These are phyloP conservation scores for Taiozyma sp. DNA, from an alignment of 1,139 yeast species.

Conservation along the genomic window DNA sequence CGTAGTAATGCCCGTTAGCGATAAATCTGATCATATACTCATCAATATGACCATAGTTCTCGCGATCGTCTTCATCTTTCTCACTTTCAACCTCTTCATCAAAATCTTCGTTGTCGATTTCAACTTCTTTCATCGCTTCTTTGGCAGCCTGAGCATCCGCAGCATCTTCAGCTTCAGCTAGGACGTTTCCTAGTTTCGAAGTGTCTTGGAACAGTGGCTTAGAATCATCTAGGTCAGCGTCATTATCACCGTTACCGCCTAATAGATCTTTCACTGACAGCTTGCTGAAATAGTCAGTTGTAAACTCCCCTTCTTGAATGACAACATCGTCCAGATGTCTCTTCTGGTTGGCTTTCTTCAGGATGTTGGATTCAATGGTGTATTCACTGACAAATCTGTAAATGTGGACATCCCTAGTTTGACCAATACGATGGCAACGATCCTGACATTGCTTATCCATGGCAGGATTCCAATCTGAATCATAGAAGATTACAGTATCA, in stretches of 20 bases:
- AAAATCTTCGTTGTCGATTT: conserved; percentile 59
- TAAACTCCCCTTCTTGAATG: conserved; percentile 97
- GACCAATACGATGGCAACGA: conserved; percentile 98
- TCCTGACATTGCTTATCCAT: conserved; percentile 99
- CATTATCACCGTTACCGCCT: conserved; percentile 52
- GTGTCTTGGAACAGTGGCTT: conserved; percentile 32
- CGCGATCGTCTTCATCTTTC: conserved; percentile 51
- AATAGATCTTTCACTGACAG: conserved; percentile 85
- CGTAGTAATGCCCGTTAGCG: conserved; percentile 72
- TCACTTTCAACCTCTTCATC: conserved; percentile 25
- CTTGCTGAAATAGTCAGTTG: conserved; percentile 92
- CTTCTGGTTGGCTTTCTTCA: conserved; percentile 93
- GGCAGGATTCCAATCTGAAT: conserved; percentile 99
- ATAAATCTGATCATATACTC: conserved; percentile 94
- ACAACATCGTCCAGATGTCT: conserved; percentile 92
- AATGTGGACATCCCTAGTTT: conserved; percentile 95
- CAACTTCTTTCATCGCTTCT: conserved; percentile 10
- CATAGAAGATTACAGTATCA: conserved; percentile 97
- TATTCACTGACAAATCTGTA: conserved; percentile 94
- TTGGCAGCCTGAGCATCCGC: conserved; percentile 90
- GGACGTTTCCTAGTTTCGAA: conserved; percentile 55
- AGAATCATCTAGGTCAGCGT: conserved; percentile 28
- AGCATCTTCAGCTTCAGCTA: conserved; percentile 95
- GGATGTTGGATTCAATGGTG: conserved; percentile 93
- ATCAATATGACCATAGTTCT: conserved; percentile 85